These are phyloP conservation scores for Coemansia sp. DNA, from an alignment of 192 early-diverging fungal genomes.

Conservation along the genomic window DNA sequence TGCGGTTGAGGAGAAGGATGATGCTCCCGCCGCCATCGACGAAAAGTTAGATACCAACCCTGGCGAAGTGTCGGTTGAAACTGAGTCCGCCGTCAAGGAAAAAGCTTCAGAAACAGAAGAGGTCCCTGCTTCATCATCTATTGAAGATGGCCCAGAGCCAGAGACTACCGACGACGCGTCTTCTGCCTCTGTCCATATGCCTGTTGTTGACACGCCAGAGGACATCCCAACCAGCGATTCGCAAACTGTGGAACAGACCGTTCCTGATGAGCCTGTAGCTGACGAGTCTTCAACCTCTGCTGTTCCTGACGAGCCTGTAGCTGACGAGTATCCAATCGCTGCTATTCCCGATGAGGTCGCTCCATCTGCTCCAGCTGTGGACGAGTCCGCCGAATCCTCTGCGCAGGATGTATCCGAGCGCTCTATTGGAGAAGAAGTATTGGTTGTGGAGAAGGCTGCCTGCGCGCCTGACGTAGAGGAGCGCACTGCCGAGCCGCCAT, in stretches of 20 bases:
- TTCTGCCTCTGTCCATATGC: no score
- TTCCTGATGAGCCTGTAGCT: not conserved
- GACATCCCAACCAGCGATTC: no score
- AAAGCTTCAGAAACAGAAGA: not conserved
- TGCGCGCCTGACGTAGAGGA: not conserved
- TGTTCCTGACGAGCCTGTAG: not conserved
- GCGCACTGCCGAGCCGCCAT: not conserved
- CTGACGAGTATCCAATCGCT: not conserved
- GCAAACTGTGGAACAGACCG: no score
- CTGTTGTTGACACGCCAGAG: no score
- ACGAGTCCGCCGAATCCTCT: not conserved
- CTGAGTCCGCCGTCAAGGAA: not conserved
- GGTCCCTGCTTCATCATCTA: not conserved
- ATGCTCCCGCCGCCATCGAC: not conserved
- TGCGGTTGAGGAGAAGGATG: not conserved
- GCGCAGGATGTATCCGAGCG: not conserved
- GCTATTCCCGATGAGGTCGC: not conserved
- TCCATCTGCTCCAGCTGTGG: not conserved
- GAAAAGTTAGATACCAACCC: not conserved
- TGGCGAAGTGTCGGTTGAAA: not conserved
- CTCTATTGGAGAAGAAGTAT: not conserved
- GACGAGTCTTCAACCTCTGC: not conserved
- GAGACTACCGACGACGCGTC: no score
- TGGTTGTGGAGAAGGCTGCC: not conserved
- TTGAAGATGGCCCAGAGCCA: no score